Conservation (phyloP, 2,329 filamentous ascomycete genomes). For the Rhytidhysteron rufulum region DNA sequence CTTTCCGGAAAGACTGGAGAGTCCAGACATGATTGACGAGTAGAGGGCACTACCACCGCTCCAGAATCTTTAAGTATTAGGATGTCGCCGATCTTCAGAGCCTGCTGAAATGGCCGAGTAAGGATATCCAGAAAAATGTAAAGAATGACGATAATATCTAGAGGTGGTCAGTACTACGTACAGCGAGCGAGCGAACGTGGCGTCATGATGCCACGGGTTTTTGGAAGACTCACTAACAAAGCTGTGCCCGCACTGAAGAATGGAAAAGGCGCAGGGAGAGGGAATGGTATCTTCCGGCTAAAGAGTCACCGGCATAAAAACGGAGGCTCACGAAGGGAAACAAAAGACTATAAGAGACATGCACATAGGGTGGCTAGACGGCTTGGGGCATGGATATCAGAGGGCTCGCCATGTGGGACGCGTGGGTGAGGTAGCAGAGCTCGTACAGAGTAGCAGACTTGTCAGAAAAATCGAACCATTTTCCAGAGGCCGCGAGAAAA, state of each 20-base stretch:
- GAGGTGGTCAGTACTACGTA: constrained; percentile 13
- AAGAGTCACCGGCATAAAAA: constrained; percentile 37
- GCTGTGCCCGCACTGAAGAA: constrained; percentile 37
- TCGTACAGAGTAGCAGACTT: constrained; percentile 26
- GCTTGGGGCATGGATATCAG: constrained; percentile 22
- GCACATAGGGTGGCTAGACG: constrained; percentile 14
- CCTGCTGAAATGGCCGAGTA: constrained; percentile 36
- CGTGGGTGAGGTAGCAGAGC: constrained; percentile 23
- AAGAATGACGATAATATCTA: constrained; percentile 31
- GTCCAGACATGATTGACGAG: constrained; percentile 23
- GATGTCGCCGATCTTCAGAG: constrained; percentile 33
- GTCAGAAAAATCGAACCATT: constrained; percentile 34
- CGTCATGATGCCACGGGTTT: neutral
- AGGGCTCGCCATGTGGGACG: constrained; percentile 25
- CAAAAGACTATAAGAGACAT: constrained; percentile 35
- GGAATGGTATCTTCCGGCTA: constrained; percentile 29
- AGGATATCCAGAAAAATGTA: constrained; percentile 16
- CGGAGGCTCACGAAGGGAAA: constrained; percentile 31
- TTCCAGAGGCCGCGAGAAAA: constrained; percentile 17
- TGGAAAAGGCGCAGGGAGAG: constrained; percentile 22
- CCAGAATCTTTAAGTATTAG: constrained; percentile 16
- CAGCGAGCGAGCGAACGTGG: constrained; percentile 7
- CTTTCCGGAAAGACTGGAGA: constrained; percentile 35
- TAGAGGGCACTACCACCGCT: constrained; percentile 6
- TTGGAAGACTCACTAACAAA: constrained; percentile 28